Conservation (phyloP, 1,284 basidiomycete genomes). For the Farysia itapuensis region DNA sequence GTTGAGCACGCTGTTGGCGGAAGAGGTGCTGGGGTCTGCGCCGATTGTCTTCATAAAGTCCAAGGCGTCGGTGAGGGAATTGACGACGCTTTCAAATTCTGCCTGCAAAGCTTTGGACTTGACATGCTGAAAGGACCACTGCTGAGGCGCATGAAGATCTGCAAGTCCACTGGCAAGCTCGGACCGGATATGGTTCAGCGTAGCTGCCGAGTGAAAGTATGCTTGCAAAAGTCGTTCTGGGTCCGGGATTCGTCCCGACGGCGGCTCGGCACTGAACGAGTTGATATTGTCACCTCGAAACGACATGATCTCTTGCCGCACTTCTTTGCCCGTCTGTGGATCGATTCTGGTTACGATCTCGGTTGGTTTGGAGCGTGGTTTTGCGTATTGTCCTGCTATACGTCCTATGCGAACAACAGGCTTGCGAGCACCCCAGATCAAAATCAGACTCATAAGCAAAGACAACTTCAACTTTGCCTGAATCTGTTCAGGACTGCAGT, state of each 20-base stretch:
- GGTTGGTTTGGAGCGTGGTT: conserved; percentile 83
- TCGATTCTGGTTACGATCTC: conserved; percentile 65
- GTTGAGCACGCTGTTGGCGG: conserved; percentile 71
- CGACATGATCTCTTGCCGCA: conserved; percentile 64
- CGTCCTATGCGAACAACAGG: conserved; percentile 53
- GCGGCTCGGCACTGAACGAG: conserved; percentile 66
- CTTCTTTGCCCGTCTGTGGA: conserved; percentile 25
- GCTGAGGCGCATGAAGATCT: conserved; percentile 77
- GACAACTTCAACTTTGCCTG: conserved; percentile 91
- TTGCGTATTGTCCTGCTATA: conserved; percentile 76
- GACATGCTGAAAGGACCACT: conserved; percentile 91
- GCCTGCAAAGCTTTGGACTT: conserved; percentile 73
- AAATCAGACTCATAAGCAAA: conserved; percentile 89
- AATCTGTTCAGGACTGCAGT: conserved; percentile 80
- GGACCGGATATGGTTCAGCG: conserved; percentile 86
- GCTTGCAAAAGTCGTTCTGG: conserved; percentile 82
- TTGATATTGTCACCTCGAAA: conserved; percentile 98
- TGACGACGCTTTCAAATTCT: conserved; percentile 83
- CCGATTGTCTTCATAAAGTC: conserved; percentile 92
- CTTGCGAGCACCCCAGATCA: conserved; percentile 83
- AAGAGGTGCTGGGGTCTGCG: conserved; percentile 62
- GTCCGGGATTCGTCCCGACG: conserved; percentile 76
- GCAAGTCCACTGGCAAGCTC: conserved; percentile 89
- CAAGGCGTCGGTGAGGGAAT: conserved; percentile 82
- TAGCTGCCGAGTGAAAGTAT: conserved; percentile 93